Evolutionary conservation across 148 eudicot genomes (phyloP).

Genomic region (Rhododendron mucronatum): DNA sequence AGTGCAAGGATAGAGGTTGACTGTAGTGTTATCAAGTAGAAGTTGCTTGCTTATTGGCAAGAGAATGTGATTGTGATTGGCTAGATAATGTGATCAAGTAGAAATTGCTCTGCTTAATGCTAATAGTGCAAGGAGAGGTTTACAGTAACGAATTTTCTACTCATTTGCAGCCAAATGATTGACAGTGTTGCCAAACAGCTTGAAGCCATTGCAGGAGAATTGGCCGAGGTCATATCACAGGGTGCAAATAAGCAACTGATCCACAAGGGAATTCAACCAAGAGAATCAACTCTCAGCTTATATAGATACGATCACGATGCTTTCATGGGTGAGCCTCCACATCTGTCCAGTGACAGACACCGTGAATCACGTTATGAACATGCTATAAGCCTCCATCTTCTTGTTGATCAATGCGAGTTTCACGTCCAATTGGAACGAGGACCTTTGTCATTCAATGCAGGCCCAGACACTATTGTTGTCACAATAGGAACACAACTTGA

Average conservation of each 20-base stretch:
- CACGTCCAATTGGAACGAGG: constrained; percentile 43
- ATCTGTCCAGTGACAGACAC: constrained; percentile 29
- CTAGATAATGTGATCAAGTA: not conserved
- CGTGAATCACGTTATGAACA: constrained; percentile 33
- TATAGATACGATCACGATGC: constrained; percentile 43
- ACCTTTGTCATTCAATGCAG: constrained; percentile 41
- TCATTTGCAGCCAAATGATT: constrained; percentile 51
- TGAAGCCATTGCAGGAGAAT: constrained; percentile 48
- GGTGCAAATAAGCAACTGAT: constrained; percentile 18
- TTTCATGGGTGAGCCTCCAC: constrained; percentile 26
- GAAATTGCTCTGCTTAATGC: not conserved
- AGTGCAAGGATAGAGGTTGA: not conserved
- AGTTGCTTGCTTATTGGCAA: too few relatives aligned
- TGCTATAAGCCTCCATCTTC: constrained; percentile 54
- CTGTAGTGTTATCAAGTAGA: too few relatives aligned
- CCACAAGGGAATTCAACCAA: constrained; percentile 34
- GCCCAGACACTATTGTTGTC: constrained; percentile 56
- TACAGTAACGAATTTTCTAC: not conserved
- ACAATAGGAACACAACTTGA: constrained; percentile 57
- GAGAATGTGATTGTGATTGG: too few relatives aligned
- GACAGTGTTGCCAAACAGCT: constrained; percentile 48
- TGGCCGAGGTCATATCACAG: constrained; percentile 39
- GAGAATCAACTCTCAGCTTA: constrained; percentile 49
- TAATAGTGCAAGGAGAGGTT: not conserved
- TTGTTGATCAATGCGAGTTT: constrained; percentile 53